phyloP scores from a whole-genome alignment of 306 rosid genomes.

The Vigna unguiculata region DNA sequence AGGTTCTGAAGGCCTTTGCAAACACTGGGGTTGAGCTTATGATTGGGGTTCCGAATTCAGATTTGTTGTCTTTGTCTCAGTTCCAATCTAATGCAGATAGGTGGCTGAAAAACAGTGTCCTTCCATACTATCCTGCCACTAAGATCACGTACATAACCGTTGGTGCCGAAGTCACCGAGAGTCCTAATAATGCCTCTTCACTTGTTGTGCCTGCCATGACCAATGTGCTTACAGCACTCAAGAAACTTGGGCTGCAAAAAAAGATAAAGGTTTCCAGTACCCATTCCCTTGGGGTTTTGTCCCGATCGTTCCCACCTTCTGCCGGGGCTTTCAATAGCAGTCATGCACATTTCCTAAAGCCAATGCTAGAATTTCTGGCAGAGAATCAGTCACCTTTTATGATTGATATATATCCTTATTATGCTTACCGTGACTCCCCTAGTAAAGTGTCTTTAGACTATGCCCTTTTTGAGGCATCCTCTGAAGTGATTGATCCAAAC shows the following conservation, averaged over 20 bases:
- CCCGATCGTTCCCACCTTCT: constrained; percentile 96
- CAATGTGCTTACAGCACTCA: constrained; percentile 82
- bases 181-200: constrained; percentile 67
- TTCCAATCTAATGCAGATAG: constrained; percentile 91
- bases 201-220: constrained; percentile 90
- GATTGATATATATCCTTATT: constrained; percentile 97
- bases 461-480: constrained; percentile 84
- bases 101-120: constrained; percentile 88
- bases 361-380: constrained; percentile 92
- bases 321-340: constrained; percentile 96
- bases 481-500: constrained; percentile 96
- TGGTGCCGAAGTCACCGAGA: constrained; percentile 94
- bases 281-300: constrained; percentile 94
- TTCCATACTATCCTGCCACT: constrained; percentile 88
- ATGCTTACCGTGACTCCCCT: constrained; percentile 89
- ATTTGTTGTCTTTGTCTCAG: constrained; percentile 86
- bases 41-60: constrained; percentile 88
- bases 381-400: constrained; percentile 94
- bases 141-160: constrained; percentile 92
- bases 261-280: constrained; percentile 90
- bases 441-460: constrained; percentile 80
- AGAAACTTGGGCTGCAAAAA: constrained; percentile 78
- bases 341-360: constrained; percentile 86
- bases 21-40: constrained; percentile 89
- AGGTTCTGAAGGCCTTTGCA: constrained; percentile 94